Evolutionary conservation across 1,284 basidiomycete genomes (phyloP).

Genomic region (Cryptococcus amylolentus): DNA sequence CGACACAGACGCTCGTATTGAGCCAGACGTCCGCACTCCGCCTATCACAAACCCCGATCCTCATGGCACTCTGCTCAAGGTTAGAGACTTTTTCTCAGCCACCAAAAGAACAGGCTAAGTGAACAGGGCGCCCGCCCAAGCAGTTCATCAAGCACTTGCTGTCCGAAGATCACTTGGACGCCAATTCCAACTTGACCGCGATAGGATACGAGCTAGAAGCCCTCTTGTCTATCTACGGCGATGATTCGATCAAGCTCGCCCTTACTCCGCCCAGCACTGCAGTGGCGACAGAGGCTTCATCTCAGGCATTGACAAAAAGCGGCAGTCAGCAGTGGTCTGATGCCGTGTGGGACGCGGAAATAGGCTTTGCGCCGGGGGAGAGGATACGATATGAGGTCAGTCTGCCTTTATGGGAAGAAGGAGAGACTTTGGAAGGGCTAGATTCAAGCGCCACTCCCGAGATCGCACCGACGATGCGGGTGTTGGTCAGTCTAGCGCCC

Average conservation of each 20-base stretch:
- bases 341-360: constrained; percentile 22
- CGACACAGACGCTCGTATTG: neutral
- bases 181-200: constrained; percentile 28
- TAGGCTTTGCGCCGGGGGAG: constrained; percentile 39
- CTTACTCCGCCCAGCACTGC: constrained; percentile 19
- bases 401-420: constrained; percentile 53
- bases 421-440: constrained; percentile 40
- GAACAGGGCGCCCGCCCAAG: neutral
- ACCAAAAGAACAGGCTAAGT: neutral
- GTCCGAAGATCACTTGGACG: constrained; percentile 27
- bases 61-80: constrained; percentile 15
- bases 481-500: constrained; percentile 70
- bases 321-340: constrained; percentile 40
- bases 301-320: neutral
- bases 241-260: constrained; percentile 55
- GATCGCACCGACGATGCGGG: constrained; percentile 49
- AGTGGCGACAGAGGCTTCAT: neutral
- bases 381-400: constrained; percentile 64
- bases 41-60: constrained; percentile 18
- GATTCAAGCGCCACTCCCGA: constrained; percentile 28
- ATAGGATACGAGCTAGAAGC: constrained; percentile 56
- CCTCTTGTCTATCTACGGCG: constrained; percentile 77
- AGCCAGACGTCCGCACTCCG: constrained; percentile 7
- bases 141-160: constrained; percentile 43
- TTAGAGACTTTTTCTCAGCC: neutral